Evolutionary conservation across 495 filamentous ascomycete genomes (phyloP), one percentile per base, ranked within the genome.

Genomic region (Penicillium herquei): DNA sequence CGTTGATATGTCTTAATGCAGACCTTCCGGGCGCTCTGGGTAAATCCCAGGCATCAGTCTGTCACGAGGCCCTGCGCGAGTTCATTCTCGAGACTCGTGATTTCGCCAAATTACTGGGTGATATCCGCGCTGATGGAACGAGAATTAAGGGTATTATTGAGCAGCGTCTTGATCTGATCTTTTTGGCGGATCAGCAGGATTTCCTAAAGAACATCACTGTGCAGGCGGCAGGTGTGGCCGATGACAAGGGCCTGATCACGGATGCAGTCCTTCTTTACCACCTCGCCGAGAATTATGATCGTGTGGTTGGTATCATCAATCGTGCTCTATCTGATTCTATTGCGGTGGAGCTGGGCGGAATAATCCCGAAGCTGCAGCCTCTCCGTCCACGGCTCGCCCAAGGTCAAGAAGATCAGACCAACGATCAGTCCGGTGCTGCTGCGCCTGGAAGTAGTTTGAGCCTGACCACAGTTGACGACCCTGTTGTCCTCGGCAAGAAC

Each of bases 251-350:
- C 34, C 81, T 95, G 37, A 88, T 86, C 1, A 91, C 91, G 7
- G 94, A 99, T 70, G 92, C 95, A 1, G 93, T 97, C 6, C 79
- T 99, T 44, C 75, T 99, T 39, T 97, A 94, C 65, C 92, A 98
- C 69, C 81, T 99, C 35, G 92, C 93, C 0, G 90, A 90, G 62
- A 91, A 99, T 63, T 98, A 95, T 66, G 91, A 98, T 61, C 89
- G 82, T 53, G 95, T 97, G 39, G 84, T 97, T 52, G 73, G 81
- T 40, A 92, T 96, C 59, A 83, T 96, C 58, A 96, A 93, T 70
- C 86, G 90, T 31, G 85, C 91, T n/a, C 77, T 98, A 30, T 92
- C 92, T 18, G 91, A 96, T 66, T 87, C 90, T 32, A 82, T 96
- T 54, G 83, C 88, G 13, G 77, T 91, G 10, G 89, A 95, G 52